Conservation (phyloP, 2,329 filamentous ascomycete genomes). For the Trichoderma polysporum region DNA sequence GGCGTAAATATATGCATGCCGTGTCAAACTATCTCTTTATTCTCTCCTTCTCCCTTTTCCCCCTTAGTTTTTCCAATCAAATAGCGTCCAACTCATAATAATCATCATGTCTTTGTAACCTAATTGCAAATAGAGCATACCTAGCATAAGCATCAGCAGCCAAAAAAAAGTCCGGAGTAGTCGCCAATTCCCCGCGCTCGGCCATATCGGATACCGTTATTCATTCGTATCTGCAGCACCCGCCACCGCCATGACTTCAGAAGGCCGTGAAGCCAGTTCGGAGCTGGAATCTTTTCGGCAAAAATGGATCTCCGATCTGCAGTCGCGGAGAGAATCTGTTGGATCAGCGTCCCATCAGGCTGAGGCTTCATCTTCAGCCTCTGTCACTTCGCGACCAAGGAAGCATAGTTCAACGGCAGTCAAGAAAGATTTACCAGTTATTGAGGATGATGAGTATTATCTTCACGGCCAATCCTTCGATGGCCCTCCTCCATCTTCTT, state of each 20-base stretch:
- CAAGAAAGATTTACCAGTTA: background rate
- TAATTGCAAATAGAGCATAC: background rate
- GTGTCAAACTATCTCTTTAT: background rate
- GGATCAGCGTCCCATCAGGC: background rate
- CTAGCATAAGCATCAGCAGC: background rate
- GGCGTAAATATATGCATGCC: background rate
- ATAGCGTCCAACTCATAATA: background rate
- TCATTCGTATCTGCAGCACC: background rate
- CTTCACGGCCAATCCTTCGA: slow-evolving; percentile 24
- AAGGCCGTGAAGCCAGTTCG: slow-evolving; percentile 42
- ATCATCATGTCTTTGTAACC: background rate
- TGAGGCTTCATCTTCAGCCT: background rate
- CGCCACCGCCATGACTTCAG: slow-evolving; percentile 23
- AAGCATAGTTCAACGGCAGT: background rate
- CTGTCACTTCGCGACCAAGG: background rate
- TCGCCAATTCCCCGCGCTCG: slow-evolving; percentile 17
- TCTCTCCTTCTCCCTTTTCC: background rate
- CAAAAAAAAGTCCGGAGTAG: background rate
- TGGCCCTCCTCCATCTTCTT: slow-evolving; percentile 15
- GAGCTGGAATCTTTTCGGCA: slow-evolving; percentile 84
- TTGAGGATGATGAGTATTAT: slow-evolving; percentile 21
- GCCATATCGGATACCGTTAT: slow-evolving; percentile 16
- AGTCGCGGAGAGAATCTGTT: slow-evolving; percentile 32
- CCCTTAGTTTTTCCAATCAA: background rate
- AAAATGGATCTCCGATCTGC: slow-evolving; percentile 84